Base-by-base conservation (phyloP, 768 basidiomycete genomes). In the Antrodiella citrinella region DNA sequence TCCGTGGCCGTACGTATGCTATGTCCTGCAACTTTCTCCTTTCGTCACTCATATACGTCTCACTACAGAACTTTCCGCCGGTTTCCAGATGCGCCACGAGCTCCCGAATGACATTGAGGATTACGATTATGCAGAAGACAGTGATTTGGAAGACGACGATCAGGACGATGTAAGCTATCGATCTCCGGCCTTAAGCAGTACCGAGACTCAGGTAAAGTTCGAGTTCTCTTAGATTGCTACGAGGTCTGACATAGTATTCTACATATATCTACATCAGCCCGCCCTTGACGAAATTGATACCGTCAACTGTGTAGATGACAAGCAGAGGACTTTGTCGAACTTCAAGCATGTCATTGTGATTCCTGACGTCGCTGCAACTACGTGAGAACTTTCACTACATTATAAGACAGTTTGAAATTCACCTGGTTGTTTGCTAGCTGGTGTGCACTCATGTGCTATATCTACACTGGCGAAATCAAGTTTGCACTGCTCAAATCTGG, bases 81-180 rank as follows among this genome's bases (percentile, higher is more conserved):
- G 21, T 7, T 44, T 44, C 21, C n/a, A 44, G 10, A 10, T 5
- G 18, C 21, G n/a, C 18, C 42, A 18, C 30, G 15, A 7, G 7
- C 15, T 35, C 7, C 30, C 30, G 7, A 35, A 18, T 15, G 3
- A 24, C 15, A 5, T 35, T 18, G 39, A 39, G 12, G 20, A 10
- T 10, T 47, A 42, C 46, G 45, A n/a, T 9, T 47, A 38, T 24
- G 25, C 5, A 13, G 5, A 2, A n/a, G 46, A 42, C 15, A 51
- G 51, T 20, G 51, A 51, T 12, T 15, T 51, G 12, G 50, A 51
- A 23, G 50, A 51, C 26, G 24, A 26, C 18, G 43, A 45, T 18
- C 12, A 2, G 24, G 13, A 48, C 13, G 26, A 30, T 20, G 47
- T 40, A 4, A 13, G 5, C 18, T 18, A 22, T 5, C n/a, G 41